These are phyloP conservation scores for Nakataea oryzae DNA, from an alignment of 2,329 filamentous ascomycete genomes.

Conservation along the genomic window DNA sequence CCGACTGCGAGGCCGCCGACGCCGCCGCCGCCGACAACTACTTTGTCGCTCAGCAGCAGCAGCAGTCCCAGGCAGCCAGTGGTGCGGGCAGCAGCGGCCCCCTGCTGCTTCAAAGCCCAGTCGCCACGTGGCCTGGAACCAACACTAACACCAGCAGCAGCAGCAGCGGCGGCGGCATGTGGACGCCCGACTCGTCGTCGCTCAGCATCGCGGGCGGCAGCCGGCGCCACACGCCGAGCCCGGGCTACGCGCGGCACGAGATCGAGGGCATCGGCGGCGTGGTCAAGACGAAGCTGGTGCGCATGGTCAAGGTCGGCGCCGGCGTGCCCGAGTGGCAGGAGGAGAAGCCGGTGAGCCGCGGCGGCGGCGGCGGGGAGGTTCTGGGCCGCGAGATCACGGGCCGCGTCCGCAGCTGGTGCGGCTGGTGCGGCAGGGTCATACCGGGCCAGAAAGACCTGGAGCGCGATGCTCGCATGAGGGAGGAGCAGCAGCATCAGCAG, in stretches of 20 bases:
- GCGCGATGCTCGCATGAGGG: slow-evolving; percentile 6
- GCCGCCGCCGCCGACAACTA: slow-evolving; percentile 34
- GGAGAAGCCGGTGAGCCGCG: slow-evolving; percentile 35
- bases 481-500: not conserved
- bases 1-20: slow-evolving; percentile 76
- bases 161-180: not conserved
- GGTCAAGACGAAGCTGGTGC: slow-evolving; percentile 80
- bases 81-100: slow-evolving; percentile 6
- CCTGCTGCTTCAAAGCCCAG: slow-evolving; percentile 6
- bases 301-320: slow-evolving; percentile 69
- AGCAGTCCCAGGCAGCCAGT: slow-evolving; percentile 5
- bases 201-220: not conserved
- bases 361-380: slow-evolving; percentile 45
- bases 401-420: slow-evolving; percentile 71
- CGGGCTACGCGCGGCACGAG: slow-evolving; percentile 78
- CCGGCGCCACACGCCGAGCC: slow-evolving; percentile 22
- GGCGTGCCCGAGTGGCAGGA: slow-evolving; percentile 81
- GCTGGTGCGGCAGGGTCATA: slow-evolving; percentile 77
- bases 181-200: not conserved
- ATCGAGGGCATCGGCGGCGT: slow-evolving; percentile 84
- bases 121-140: slow-evolving; percentile 2
- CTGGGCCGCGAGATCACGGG: slow-evolving; percentile 62
- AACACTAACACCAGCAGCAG: slow-evolving; percentile 4
- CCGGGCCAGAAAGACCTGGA: slow-evolving; percentile 40
- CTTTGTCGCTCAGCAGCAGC: slow-evolving; percentile 12